Percentiles rank a stretch among this genome's conserved stretches.
Evolutionary conservation across 225 moss, liverwort and hornwort genomes (phyloP).

Genomic region (Climacium dendroides): DNA sequence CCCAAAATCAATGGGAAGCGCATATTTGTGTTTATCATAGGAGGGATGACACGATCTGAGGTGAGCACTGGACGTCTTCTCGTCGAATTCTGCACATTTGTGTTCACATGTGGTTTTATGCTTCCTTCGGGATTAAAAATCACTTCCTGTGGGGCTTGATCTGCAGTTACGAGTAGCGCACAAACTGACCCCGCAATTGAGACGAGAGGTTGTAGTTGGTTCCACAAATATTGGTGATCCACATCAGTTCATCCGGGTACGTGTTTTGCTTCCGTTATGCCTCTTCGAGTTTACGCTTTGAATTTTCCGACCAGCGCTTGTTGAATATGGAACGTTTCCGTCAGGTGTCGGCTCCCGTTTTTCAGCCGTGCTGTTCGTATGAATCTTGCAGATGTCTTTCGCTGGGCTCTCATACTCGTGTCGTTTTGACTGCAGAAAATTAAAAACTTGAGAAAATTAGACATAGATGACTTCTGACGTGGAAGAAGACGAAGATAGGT

Average conservation of each 20-base stretch:
- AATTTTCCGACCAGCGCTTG: neutral
- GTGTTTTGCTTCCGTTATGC: neutral
- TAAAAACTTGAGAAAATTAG: constrained; percentile 35
- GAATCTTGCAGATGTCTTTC: neutral
- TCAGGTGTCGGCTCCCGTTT: neutral
- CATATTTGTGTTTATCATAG: constrained; percentile 85
- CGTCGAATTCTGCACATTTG: neutral
- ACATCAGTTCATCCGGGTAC: constrained; percentile 81
- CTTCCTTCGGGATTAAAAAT: neutral
- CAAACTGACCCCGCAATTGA: constrained; percentile 85
- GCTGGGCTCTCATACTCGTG: neutral
- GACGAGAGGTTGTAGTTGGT: constrained; percentile 85
- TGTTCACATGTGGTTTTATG: neutral
- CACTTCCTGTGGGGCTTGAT: neutral
- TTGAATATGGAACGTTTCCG: neutral
- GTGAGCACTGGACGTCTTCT: constrained; percentile 15
- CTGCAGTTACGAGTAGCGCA: constrained; percentile 94
- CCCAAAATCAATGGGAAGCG: constrained; percentile 59
- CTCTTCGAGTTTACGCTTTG: neutral
- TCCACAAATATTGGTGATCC: constrained; percentile 80
- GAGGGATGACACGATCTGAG: constrained; percentile 97
- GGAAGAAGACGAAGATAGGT: neutral
- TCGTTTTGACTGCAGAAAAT: constrained; percentile 35
- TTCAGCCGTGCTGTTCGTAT: neutral
- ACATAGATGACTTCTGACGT: constrained; percentile 25